These are phyloP conservation scores for Eucalyptus sp. DNA, from an alignment of 345 rosid genomes.

Conservation along the genomic window DNA sequence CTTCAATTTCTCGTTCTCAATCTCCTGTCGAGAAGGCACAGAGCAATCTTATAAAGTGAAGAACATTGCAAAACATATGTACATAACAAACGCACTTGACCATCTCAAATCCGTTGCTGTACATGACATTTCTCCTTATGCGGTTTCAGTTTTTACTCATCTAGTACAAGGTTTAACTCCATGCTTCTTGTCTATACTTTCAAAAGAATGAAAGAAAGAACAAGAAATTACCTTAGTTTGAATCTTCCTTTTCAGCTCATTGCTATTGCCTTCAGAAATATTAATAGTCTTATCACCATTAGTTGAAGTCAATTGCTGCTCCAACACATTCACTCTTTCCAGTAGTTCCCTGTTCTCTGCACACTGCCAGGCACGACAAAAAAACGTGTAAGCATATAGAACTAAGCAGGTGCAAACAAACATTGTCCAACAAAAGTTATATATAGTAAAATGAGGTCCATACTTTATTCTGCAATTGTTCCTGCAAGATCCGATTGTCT, in stretches of 20 bases:
- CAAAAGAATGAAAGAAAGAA: not conserved
- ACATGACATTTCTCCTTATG: not conserved
- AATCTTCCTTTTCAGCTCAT: constrained; percentile 66
- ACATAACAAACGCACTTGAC: not conserved
- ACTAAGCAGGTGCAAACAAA: not conserved
- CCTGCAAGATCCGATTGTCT: constrained; percentile 96
- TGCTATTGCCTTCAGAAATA: constrained; percentile 35
- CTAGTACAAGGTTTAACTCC: not conserved
- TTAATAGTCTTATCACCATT: constrained; percentile 34
- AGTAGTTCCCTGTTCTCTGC: constrained; percentile 72
- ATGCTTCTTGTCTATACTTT: not conserved
- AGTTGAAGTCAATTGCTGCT: constrained; percentile 53
- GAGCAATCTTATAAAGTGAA: not conserved
- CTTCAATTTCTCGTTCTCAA: constrained; percentile 78
- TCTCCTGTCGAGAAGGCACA: constrained; percentile 29
- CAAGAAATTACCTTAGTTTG: constrained; percentile 56
- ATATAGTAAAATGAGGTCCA: not conserved
- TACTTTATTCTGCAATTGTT: constrained; percentile 91
- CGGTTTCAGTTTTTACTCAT: not conserved
- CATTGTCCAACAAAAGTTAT: not conserved
- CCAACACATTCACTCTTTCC: constrained; percentile 62
- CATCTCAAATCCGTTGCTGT: not conserved
- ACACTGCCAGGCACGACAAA: constrained; percentile 25
- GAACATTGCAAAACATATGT: not conserved
- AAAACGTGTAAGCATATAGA: not conserved